Base-by-base conservation (phyloP, 805 yeast species). In the Candida pseudoglaebosa region DNA sequence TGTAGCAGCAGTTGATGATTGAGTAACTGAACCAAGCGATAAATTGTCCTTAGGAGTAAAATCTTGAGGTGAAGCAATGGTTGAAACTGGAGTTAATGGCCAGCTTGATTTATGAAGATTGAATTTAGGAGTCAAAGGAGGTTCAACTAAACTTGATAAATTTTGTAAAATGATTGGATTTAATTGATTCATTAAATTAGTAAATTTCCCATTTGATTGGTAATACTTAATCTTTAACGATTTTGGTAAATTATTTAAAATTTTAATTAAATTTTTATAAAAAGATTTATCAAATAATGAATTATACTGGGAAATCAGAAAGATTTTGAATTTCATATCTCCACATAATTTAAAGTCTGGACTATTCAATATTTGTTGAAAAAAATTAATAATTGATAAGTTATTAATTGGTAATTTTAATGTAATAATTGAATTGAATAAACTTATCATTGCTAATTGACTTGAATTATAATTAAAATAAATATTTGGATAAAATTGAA, bases 401-500 rank as follows among this genome's bases (percentile, higher is more conserved):
- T 56, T 43, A 36, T 52, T 49, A 33, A 61, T 45, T 36, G 67
- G 62, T 45, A 60, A 58, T 47, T 53, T 62, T 51, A 58, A 58
- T 21, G 65, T 62, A 45, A 65, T 52, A 9, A 39, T 43, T 5
- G 50, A 29, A 7, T 45, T 39, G 37, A 70, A 56, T 36, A 67
- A 62, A 24, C 67, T 59, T 35, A 74, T 62, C 32, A 80, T 65
- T 18, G 76, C 70, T 31, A 80, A 56, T 38, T 62, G 65, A 9
- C 84, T 69, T 32, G 82, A 76, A 41, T 74, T 65, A 32, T 83
- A 75, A 45, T 69, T 70, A 54, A 77, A 74, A 40, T 79, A 74
- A 41, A 82, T 61, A 42, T 72, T 73, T 36, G 77, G 73, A 53
- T 80, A 76, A 56, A 83, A 81, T 43, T 78, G 80, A 39, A 80